phyloP scores from a whole-genome alignment of 2,329 filamentous ascomycete genomes.

The Graphilbum fragrans region DNA sequence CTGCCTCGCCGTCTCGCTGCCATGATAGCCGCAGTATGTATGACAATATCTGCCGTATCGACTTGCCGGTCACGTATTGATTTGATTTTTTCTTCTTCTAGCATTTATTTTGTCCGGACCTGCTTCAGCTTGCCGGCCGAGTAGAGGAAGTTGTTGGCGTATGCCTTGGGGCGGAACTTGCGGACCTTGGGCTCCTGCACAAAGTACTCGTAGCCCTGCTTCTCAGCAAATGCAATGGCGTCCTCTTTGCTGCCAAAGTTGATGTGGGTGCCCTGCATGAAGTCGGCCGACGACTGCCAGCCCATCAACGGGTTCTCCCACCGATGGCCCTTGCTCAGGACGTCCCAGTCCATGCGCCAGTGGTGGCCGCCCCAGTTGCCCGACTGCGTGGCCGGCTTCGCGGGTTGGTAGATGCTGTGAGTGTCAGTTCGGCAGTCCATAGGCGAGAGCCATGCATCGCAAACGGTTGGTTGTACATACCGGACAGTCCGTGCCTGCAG shows the following conservation, averaged over 20 bases:
- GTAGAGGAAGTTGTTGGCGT: slow-evolving; percentile 93
- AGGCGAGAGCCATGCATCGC: background rate
- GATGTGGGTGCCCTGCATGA: slow-evolving; percentile 87
- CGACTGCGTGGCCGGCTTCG: slow-evolving; percentile 94
- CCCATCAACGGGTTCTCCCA: slow-evolving; percentile 99
- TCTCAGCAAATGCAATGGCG: slow-evolving; percentile 88
- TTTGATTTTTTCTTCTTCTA: no score
- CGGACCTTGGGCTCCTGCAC: slow-evolving; percentile 92
- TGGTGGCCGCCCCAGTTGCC: slow-evolving; percentile 72
- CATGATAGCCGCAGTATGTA: background rate
- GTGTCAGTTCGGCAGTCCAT: background rate
- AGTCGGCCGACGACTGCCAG: slow-evolving; percentile 92
- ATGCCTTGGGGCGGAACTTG: slow-evolving; percentile 79
- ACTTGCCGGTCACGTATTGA: no score
- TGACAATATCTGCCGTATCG: background rate
- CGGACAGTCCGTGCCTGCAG: slow-evolving; percentile 88
- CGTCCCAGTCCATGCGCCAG: slow-evolving; percentile 99
- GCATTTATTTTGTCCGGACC: slow-evolving; percentile 60
- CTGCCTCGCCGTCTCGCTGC: no score
- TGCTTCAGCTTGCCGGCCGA: slow-evolving; percentile 77
- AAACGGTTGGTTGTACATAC: no score
- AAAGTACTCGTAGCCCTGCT: slow-evolving; percentile 98
- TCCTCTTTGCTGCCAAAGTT: slow-evolving; percentile 91
- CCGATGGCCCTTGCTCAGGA: slow-evolving; percentile 79
- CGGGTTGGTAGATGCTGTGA: slow-evolving; percentile 73